A percentile compares a stretch with the other conserved stretches of the same genome.
Conservation (phyloP, 257 asterid species). For the Capsicum baccatum region DNA sequence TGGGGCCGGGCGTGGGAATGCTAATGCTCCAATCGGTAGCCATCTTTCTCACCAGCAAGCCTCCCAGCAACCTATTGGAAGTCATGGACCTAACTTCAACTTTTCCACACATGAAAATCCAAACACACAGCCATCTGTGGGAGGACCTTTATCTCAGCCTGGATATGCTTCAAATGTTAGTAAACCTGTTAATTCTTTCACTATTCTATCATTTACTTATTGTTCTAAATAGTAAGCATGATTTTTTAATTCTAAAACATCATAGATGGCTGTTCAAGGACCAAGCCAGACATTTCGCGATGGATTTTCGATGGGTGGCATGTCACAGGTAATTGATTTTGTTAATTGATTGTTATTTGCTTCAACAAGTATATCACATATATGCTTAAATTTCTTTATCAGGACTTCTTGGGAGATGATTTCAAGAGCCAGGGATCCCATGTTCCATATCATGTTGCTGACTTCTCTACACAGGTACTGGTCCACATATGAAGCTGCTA, state of each 20-base stretch:
- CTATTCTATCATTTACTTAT: constrained; percentile 7
- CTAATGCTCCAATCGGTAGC: constrained; percentile 89
- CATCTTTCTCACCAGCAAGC: constrained; percentile 92
- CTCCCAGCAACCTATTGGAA: constrained; percentile 78
- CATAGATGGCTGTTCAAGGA: constrained; percentile 61
- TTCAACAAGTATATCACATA: constrained; percentile 7
- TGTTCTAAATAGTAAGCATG: neutral
- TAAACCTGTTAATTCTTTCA: constrained; percentile 30
- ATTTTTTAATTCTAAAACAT: constrained; percentile 5
- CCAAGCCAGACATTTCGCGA: constrained; percentile 80
- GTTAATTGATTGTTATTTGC: constrained; percentile 20
- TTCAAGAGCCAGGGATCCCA: constrained; percentile 99
- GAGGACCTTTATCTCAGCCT: constrained; percentile 92
- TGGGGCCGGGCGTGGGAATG: constrained; percentile 88
- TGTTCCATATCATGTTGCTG: constrained; percentile 84
- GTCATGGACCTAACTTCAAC: constrained; percentile 69
- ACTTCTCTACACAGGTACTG: constrained; percentile 86
- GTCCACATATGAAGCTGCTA: neutral
- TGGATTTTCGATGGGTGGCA: constrained; percentile 88
- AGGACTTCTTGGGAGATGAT: constrained; percentile 96
- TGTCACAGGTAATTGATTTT: constrained; percentile 77
- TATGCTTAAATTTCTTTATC: constrained; percentile 37
- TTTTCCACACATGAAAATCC: constrained; percentile 85
- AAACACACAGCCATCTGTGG: constrained; percentile 78
- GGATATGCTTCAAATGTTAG: constrained; percentile 90